Percentiles rank a stretch among this genome's conserved stretches.
Evolutionary conservation across 768 basidiomycete genomes (phyloP).

Genomic region (Tylopilus rubrobrunneus): DNA sequence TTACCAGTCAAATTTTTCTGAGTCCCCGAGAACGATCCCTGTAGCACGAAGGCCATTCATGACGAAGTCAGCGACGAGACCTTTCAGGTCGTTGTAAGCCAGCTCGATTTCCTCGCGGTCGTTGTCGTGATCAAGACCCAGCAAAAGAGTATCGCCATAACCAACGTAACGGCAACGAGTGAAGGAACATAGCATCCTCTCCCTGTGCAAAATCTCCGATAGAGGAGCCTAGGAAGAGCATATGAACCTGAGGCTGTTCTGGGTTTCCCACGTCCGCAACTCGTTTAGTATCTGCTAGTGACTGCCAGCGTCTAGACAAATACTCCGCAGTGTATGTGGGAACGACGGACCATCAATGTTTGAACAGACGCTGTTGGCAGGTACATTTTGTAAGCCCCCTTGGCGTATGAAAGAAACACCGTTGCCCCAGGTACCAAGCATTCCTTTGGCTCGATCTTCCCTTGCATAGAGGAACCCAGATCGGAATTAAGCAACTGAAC

Average conservation of each 20-base stretch:
- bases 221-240: conserved; percentile 92
- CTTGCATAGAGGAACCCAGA: conserved; percentile 55
- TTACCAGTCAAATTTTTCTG: conserved; percentile 57
- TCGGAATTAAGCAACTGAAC: conserved; percentile 58
- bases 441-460: conserved; percentile 74
- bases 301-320: conserved; percentile 27
- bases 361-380: conserved; percentile 4
- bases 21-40: conserved; percentile 64
- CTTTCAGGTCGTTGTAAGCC: conserved; percentile 83
- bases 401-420: conserved; percentile 76
- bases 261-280: conserved; percentile 24
- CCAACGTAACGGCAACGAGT: conserved; percentile 71
- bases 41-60: conserved; percentile 80
- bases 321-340: not conserved
- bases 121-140: conserved; percentile 90
- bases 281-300: conserved; percentile 28
- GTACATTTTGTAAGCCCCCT: conserved; percentile 22
- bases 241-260: conserved; percentile 60
- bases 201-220: conserved; percentile 83
- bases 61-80: conserved; percentile 71
- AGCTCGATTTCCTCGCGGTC: conserved; percentile 64
- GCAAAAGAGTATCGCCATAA: conserved; percentile 74
- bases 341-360: too few relatives aligned
- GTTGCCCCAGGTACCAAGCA: conserved; percentile 90
- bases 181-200: conserved; percentile 70